These are phyloP conservation scores for Aspergillus carbonarius DNA, from an alignment of 2,329 filamentous ascomycete species.

Conservation along the genomic window DNA sequence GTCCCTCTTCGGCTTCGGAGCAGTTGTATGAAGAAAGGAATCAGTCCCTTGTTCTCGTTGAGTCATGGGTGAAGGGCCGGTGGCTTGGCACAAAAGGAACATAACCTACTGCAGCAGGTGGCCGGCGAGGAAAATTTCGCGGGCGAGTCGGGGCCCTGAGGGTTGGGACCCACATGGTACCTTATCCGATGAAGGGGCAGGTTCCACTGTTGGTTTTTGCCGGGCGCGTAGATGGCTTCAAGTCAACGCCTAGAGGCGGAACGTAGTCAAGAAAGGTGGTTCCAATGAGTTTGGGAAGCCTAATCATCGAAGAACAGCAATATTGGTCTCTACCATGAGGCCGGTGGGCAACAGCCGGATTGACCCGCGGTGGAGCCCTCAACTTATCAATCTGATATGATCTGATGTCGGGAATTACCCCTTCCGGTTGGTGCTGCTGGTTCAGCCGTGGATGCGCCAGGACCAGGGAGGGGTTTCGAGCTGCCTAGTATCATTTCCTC, in stretches of 20 bases:
- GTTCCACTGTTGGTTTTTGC: background rate
- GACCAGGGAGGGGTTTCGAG: background rate
- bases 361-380: background rate
- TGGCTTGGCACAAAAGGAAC: background rate
- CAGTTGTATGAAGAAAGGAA: background rate
- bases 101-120: background rate
- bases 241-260: too few relatives aligned
- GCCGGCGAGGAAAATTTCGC: background rate
- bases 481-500: background rate
- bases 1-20: background rate
- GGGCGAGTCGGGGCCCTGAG: background rate
- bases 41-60: background rate
- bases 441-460: background rate
- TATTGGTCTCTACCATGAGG: too few relatives aligned
- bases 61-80: background rate
- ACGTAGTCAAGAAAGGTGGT: too few relatives aligned
- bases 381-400: slow-evolving; percentile 8
- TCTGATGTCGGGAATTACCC: slow-evolving; percentile 3
- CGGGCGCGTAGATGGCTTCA: background rate
- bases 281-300: too few relatives aligned
- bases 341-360: background rate
- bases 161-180: background rate
- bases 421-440: background rate
- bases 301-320: too few relatives aligned
- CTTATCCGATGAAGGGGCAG: background rate